Percentiles rank a stretch among this genome's conserved stretches.
Evolutionary conservation across 2,329 filamentous ascomycete genomes (phyloP).

Genomic region (Verticillium isaacii): DNA sequence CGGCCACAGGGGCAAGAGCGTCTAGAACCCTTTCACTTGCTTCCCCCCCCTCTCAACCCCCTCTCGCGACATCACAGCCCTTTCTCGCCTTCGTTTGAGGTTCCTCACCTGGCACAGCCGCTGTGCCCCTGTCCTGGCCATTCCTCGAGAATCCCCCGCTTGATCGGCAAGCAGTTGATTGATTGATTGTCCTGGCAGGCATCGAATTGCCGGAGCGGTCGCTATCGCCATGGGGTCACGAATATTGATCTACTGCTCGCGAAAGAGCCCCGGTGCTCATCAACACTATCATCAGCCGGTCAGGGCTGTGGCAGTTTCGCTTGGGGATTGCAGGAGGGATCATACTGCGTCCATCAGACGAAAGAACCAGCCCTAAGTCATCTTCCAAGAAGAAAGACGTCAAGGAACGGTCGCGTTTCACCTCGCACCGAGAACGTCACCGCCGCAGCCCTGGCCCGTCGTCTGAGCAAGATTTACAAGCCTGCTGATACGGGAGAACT

Average conservation of each 20-base stretch:
- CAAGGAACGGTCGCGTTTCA: too few relatives aligned
- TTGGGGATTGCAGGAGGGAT: background rate
- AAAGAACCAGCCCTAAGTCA: background rate
- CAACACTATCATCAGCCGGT: background rate
- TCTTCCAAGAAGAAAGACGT: background rate
- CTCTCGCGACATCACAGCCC: background rate
- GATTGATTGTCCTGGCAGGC: background rate
- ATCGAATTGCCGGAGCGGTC: background rate
- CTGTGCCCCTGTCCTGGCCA: background rate
- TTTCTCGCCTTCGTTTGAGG: background rate
- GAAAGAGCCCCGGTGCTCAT: background rate
- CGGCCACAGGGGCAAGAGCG: background rate
- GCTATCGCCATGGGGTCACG: background rate
- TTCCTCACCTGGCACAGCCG: background rate
- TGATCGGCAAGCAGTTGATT: background rate
- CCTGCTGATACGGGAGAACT: background rate
- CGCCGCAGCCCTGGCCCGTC: background rate
- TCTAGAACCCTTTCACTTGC: background rate
- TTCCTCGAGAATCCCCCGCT: background rate
- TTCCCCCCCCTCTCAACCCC: background rate
- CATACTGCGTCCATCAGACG: background rate
- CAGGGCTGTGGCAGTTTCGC: background rate
- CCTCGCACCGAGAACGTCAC: background rate
- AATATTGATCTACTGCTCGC: background rate
- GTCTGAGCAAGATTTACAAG: background rate